phyloP scores from a whole-genome alignment of 1,284 basidiomycete genomes.

The Lentinula novae-zelandiae region DNA sequence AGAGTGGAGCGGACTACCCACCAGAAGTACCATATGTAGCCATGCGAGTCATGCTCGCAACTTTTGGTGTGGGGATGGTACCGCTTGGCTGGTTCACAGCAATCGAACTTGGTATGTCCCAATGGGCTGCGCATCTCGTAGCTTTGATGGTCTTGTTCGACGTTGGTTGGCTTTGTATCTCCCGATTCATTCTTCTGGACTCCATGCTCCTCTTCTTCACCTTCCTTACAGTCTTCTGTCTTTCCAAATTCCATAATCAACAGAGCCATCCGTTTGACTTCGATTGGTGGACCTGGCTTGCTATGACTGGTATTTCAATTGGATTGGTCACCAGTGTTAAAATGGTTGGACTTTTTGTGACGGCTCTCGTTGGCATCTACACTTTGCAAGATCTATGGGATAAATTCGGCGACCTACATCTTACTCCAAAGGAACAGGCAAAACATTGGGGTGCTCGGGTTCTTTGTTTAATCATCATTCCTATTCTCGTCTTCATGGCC shows the following conservation, averaged over 20 bases:
- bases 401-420: constrained; percentile 94
- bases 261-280: constrained; percentile 91
- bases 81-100: constrained; percentile 96
- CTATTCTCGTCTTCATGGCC: constrained; percentile 88
- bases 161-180: constrained; percentile 95
- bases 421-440: constrained; percentile 87
- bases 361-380: constrained; percentile 91
- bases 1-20: constrained; percentile 87
- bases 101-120: constrained; percentile 91
- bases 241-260: constrained; percentile 96
- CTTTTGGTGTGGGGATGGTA: constrained; percentile 93
- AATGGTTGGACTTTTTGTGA: constrained; percentile 95
- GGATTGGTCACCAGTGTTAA: constrained; percentile 96
- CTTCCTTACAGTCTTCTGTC: constrained; percentile 91
- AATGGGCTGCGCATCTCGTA: constrained; percentile 86
- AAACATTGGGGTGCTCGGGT: constrained; percentile 92
- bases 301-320: constrained; percentile 88
- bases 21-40: constrained; percentile 86
- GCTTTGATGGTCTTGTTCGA: constrained; percentile 94
- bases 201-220: constrained; percentile 99
- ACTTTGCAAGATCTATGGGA: constrained; percentile 98
- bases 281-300: constrained; percentile 97
- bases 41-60: constrained; percentile 93
- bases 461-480: constrained; percentile 84
- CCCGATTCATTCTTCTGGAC: constrained; percentile 95